Percentiles rank a stretch among this genome's conserved stretches.
Conservation (phyloP, 2,329 filamentous ascomycete species). For the Coniochaeta prunicola region DNA sequence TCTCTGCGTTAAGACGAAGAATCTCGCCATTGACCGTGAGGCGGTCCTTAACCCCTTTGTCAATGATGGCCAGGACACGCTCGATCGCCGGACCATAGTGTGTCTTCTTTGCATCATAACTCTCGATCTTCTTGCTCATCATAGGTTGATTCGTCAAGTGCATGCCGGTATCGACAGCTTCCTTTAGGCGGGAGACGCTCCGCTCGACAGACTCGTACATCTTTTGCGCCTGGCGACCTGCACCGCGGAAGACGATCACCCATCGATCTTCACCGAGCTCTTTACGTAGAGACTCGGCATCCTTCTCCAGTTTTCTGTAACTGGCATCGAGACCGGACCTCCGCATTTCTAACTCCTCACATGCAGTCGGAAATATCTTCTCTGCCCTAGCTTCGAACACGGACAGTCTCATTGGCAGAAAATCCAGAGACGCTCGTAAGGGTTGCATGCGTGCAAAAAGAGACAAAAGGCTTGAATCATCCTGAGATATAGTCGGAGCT, state of each 20-base stretch:
- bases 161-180: constrained; percentile 67
- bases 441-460: constrained; percentile 95
- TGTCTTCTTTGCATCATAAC: constrained; percentile 87
- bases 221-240: constrained; percentile 84
- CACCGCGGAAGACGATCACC: constrained; percentile 92
- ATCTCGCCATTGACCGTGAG: constrained; percentile 96
- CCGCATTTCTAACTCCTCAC: constrained; percentile 76
- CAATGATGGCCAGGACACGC: constrained; percentile 83
- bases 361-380: constrained; percentile 78
- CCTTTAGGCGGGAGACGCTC: constrained; percentile 73
- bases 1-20: constrained; percentile 74
- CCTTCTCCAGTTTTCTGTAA: constrained; percentile 82
- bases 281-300: constrained; percentile 81
- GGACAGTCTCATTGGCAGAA: constrained; percentile 87
- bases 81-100: constrained; percentile 94
- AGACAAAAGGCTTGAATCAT: constrained; percentile 82
- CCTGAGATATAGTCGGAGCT: constrained; percentile 54
- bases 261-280: constrained; percentile 94
- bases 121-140: constrained; percentile 79
- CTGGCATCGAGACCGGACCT: constrained; percentile 69
- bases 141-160: constrained; percentile 64
- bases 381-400: constrained; percentile 77
- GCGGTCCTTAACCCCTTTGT: constrained; percentile 92
- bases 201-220: constrained; percentile 95
- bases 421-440: constrained; percentile 84